Conservation (phyloP, 2,329 filamentous ascomycete species). For the Penicillium sp. region DNA sequence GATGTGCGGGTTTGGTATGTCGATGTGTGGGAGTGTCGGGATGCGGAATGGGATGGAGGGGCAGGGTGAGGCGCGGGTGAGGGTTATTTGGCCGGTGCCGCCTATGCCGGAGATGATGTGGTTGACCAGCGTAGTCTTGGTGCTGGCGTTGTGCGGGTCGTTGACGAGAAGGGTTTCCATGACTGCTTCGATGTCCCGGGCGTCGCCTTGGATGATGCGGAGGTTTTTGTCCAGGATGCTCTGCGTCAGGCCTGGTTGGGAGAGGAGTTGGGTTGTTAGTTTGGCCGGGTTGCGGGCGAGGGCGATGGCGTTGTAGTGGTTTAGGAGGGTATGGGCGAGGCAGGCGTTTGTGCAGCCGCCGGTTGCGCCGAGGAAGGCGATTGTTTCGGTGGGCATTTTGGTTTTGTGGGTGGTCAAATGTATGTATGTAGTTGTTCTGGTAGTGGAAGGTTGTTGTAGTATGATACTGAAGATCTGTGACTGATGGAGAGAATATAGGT, state of each 20-base stretch:
- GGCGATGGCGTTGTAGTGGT: conserved; percentile 48
- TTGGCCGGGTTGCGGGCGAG: conserved; percentile 54
- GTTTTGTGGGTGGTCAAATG: neutral
- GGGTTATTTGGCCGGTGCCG: conserved; percentile 22
- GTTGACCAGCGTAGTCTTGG: conserved; percentile 35
- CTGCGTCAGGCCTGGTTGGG: conserved; percentile 41
- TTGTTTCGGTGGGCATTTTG: conserved; percentile 27
- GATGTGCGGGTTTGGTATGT: conserved; percentile 36
- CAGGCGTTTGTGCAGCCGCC: conserved; percentile 50
- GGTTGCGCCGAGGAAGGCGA: conserved; percentile 57
- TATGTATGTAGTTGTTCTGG: neutral
- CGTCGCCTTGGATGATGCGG: conserved; percentile 51
- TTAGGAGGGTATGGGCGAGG: conserved; percentile 47
- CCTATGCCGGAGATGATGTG: conserved; percentile 54
- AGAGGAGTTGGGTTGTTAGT: conserved; percentile 44
- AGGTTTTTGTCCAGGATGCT: conserved; percentile 43
- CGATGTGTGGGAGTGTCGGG: conserved; percentile 19
- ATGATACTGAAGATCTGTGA: too few species aligned
- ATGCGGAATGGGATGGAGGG: conserved; percentile 10
- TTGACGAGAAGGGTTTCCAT: conserved; percentile 35
- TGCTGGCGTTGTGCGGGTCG: too few species aligned
- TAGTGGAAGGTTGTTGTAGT: too few species aligned
- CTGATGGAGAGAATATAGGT: neutral
- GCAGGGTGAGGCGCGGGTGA: conserved; percentile 24
- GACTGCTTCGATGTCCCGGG: conserved; percentile 44